A percentile compares a stretch with the other conserved stretches of the same genome.
Conservation (phyloP, 169 alveolate species). For the Miamiensis avidus region DNA sequence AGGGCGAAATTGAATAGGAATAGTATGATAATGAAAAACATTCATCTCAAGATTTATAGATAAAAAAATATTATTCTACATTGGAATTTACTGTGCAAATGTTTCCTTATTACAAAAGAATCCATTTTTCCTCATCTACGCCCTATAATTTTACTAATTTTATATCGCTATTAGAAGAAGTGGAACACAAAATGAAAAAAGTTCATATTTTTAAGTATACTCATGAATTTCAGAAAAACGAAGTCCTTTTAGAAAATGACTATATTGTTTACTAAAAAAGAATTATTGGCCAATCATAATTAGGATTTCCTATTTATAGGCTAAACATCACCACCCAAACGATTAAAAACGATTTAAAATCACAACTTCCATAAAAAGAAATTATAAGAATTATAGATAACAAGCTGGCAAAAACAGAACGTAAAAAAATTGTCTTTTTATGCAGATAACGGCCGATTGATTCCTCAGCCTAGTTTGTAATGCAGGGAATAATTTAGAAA, state of each 20-base stretch:
- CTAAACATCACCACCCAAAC: background rate
- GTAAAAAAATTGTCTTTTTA: background rate
- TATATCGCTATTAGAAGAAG: background rate
- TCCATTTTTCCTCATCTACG: background rate
- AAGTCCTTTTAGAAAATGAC: background rate
- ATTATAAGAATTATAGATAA: background rate
- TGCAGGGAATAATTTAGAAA: background rate
- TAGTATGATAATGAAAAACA: no score
- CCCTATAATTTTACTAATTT: background rate
- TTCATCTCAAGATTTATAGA: no score
- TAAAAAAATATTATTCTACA: background rate
- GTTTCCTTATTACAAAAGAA: background rate
- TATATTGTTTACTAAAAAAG: background rate
- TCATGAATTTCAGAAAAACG: background rate
- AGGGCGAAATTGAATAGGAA: no score
- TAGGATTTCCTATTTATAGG: background rate
- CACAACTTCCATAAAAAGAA: background rate
- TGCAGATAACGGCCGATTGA: background rate
- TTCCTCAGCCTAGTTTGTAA: background rate
- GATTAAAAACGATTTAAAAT: no score
- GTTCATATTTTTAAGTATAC: background rate
- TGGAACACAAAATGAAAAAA: background rate
- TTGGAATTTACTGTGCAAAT: background rate
- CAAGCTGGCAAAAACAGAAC: background rate
- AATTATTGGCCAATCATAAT: background rate